These are phyloP conservation scores for Rhynchosporium agropyri DNA, from an alignment of 2,329 filamentous ascomycete species.

Conservation along the genomic window DNA sequence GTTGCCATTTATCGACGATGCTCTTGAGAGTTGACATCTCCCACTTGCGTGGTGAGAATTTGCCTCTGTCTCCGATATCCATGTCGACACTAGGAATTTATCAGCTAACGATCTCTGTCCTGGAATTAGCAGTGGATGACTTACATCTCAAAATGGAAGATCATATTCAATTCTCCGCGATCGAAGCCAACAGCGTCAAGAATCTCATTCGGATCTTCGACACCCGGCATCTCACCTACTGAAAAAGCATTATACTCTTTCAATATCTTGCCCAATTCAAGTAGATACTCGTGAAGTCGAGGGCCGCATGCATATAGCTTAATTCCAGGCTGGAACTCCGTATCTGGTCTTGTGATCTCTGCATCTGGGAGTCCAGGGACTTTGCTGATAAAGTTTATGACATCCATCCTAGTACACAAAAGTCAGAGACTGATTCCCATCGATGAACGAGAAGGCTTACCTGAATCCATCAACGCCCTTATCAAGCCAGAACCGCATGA, in stretches of 20 bases:
- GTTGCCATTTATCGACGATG: conserved; percentile 54
- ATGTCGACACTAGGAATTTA: conserved; percentile 49
- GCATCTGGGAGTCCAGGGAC: conserved; percentile 58
- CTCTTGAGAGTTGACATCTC: conserved; percentile 46
- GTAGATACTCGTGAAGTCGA: conserved; percentile 55
- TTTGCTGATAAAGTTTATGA: conserved; percentile 69
- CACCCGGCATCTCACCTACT: conserved; percentile 53
- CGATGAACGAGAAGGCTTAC: background rate
- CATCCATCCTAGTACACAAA: conserved; percentile 56
- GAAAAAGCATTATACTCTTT: conserved; percentile 53
- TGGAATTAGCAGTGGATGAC: conserved; percentile 30
- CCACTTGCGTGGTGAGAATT: conserved; percentile 50
- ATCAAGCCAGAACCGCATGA: conserved; percentile 75
- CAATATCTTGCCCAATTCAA: conserved; percentile 51
- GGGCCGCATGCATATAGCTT: conserved; percentile 61
- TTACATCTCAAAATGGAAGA: conserved; percentile 71
- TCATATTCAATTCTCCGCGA: conserved; percentile 67
- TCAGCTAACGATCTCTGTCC: conserved; percentile 8
- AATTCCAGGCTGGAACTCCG: conserved; percentile 52
- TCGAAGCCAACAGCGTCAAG: conserved; percentile 57
- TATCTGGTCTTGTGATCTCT: conserved; percentile 45
- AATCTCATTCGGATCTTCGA: conserved; percentile 52
- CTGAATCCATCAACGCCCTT: conserved; percentile 58
- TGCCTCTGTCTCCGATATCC: conserved; percentile 49
- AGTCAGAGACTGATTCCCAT: background rate